These are phyloP conservation scores for Malbranchea zuffiana DNA, from an alignment of 2,329 filamentous ascomycete species.

Conservation along the genomic window DNA sequence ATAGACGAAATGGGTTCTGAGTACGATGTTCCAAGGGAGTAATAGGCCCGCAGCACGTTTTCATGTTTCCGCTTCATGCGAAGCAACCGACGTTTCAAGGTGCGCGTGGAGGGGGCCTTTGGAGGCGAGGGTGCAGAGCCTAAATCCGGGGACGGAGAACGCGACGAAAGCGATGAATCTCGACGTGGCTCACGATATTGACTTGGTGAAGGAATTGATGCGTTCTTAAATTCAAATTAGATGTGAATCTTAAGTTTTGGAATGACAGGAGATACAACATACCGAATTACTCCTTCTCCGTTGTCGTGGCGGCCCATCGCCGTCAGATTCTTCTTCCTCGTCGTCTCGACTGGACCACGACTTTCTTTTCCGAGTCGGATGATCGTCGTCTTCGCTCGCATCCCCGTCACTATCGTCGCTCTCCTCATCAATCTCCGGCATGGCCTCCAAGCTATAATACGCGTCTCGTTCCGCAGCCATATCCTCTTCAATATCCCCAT, in stretches of 20 bases:
- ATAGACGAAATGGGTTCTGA: constrained; percentile 91
- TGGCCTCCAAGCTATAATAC: constrained; percentile 73
- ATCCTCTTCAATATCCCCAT: constrained; percentile 86
- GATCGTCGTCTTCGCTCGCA: constrained; percentile 45
- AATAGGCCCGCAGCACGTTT: constrained; percentile 65
- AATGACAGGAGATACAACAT: constrained; percentile 21
- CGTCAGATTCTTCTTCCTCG: constrained; percentile 49
- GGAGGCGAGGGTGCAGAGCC: constrained; percentile 33
- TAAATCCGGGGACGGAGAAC: constrained; percentile 35
- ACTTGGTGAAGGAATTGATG: constrained; percentile 33
- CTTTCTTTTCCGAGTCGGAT: constrained; percentile 56
- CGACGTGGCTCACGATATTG: constrained; percentile 31
- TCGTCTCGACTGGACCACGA: constrained; percentile 60
- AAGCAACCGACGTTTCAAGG: constrained; percentile 61
- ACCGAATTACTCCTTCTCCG: constrained; percentile 82
- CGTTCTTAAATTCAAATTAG: constrained; percentile 25
- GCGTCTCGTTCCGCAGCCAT: constrained; percentile 64
- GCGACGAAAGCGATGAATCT: constrained; percentile 37
- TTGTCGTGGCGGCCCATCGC: constrained; percentile 65
- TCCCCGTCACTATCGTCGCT: constrained; percentile 48
- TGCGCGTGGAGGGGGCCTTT: constrained; percentile 57
- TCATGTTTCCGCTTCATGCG: constrained; percentile 70
- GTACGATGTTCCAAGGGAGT: constrained; percentile 76
- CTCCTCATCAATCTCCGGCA: constrained; percentile 75
- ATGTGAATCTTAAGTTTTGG: no score